A percentile compares a stretch with the other conserved stretches of the same genome.
phyloP scores from a whole-genome alignment of 2,329 filamentous ascomycete genomes.

The Ceratocystis albifundus region DNA sequence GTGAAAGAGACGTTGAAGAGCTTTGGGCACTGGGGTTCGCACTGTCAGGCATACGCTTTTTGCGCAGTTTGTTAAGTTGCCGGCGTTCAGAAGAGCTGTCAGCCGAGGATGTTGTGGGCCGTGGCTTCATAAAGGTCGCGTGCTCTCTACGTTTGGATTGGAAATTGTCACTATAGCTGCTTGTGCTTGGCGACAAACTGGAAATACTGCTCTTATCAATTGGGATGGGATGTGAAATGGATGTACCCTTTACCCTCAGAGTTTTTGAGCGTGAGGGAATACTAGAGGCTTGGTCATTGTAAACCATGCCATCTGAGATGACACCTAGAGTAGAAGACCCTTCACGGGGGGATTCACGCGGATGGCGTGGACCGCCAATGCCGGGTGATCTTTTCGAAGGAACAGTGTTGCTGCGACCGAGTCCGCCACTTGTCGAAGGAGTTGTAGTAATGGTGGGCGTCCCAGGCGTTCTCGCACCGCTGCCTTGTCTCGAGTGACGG shows the following conservation, averaged over 20 bases:
- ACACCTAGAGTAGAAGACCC: slow-evolving; percentile 16
- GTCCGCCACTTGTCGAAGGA: slow-evolving; percentile 40
- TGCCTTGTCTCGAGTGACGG: slow-evolving; percentile 32
- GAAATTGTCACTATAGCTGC: slow-evolving; percentile 33
- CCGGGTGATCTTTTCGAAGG: slow-evolving; percentile 81
- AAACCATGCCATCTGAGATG: slow-evolving; percentile 19
- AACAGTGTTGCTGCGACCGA: slow-evolving; percentile 71
- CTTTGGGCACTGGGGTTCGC: slow-evolving; percentile 81
- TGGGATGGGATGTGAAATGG: slow-evolving; percentile 26
- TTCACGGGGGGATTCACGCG: slow-evolving; percentile 30
- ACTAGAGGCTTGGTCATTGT: neutral
- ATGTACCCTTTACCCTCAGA: slow-evolving; percentile 8
- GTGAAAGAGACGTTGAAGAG: slow-evolving; percentile 62
- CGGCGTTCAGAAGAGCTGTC: slow-evolving; percentile 45
- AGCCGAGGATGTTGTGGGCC: slow-evolving; percentile 52
- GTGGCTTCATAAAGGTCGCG: slow-evolving; percentile 36
- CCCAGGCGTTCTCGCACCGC: slow-evolving; percentile 18
- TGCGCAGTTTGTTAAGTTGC: slow-evolving; percentile 81
- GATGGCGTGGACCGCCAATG: slow-evolving; percentile 55
- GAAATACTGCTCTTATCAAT: slow-evolving; percentile 26
- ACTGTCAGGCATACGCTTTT: slow-evolving; percentile 67
- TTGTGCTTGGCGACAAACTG: slow-evolving; percentile 28
- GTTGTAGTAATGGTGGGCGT: slow-evolving; percentile 34
- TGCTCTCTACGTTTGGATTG: slow-evolving; percentile 39
- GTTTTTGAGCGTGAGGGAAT: slow-evolving; percentile 12